Evolutionary conservation across 1,284 basidiomycete species (phyloP).

Genomic region (Clitocybe nebularis): DNA sequence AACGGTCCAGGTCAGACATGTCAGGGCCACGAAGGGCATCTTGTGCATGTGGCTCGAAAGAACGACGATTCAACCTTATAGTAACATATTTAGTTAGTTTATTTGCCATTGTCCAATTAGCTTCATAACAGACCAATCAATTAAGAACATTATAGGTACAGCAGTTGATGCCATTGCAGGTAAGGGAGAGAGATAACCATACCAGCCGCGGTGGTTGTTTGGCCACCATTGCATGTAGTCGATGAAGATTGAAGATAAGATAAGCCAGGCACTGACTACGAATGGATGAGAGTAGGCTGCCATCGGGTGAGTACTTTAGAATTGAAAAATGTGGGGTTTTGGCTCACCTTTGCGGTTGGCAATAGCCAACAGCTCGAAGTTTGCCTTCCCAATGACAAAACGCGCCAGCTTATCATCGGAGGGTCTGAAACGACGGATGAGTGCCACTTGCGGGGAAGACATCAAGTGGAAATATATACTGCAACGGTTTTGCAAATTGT

Average conservation of each 20-base stretch:
- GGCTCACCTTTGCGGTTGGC: slow-evolving; percentile 62
- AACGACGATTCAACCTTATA: slow-evolving; percentile 64
- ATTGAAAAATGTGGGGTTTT: background rate
- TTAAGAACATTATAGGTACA: slow-evolving; percentile 60
- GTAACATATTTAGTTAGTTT: slow-evolving; percentile 2
- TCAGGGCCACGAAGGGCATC: slow-evolving; percentile 55
- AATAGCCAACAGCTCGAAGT: slow-evolving; percentile 66
- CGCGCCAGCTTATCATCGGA: slow-evolving; percentile 56
- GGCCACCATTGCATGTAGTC: slow-evolving; percentile 68
- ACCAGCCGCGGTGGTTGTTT: slow-evolving; percentile 30
- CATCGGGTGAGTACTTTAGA: background rate
- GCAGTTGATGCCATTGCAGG: slow-evolving; percentile 63
- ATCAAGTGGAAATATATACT: no score
- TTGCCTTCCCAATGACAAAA: slow-evolving; percentile 65
- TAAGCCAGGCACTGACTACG: slow-evolving; percentile 56
- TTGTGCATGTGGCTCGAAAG: slow-evolving; percentile 56
- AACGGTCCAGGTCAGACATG: slow-evolving; percentile 45
- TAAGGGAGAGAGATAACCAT: slow-evolving; percentile 55
- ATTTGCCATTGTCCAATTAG: no score
- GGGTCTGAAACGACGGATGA: slow-evolving; percentile 50
- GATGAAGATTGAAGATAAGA: slow-evolving; percentile 53
- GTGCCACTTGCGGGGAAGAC: slow-evolving; percentile 25
- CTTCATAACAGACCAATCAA: slow-evolving; percentile 68
- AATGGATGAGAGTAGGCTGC: slow-evolving; percentile 61
- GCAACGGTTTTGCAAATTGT: no score